Evolutionary conservation across 2,329 filamentous ascomycete species (phyloP), one percentile per base, ranked within the genome.

Genomic region (Diaporthe sp.): DNA sequence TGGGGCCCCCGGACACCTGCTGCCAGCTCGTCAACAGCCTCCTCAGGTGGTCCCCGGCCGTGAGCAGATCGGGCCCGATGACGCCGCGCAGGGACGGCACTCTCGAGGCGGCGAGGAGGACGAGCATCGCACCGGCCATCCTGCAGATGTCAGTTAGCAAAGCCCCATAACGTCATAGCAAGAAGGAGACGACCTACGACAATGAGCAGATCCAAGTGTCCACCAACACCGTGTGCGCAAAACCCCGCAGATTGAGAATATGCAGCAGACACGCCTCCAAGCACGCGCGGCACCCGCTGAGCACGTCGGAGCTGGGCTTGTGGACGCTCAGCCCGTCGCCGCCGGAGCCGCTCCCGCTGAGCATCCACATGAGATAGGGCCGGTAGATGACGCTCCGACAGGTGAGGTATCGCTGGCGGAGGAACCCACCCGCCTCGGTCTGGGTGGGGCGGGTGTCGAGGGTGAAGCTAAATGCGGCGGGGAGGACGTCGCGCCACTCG

Each of bases 121-220:
- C 84, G 4, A 88, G 83, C 87, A 88, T 89, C 4, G 86, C 86
- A 0, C 85, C 85, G 0, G 87, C 86, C 87, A 88, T 88, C 0
- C 87, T 88, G 37, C 6, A 19, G 4, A 8, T 62, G 61, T 4
- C n/a, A 55, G 15, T 53, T 4, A 53, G 62, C 3, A 25, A 58
- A 68, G 6, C 25, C 0, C 3, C 2, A 22, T 5, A 13, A 58
- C 6, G 37, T 51, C 4, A 5, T 5, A 13, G 17, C 7, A 13
- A 31, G 53, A 39, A 25, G 19, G 25, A 4, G 17, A 4, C 4
- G 1, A 83, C 86, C 79, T 81, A 89, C 87, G 87, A 89, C 0
- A 90, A 78, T 0, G 87, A 88, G 61, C 88, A 90, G 31, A 89
- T 89, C 88, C 88, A 90, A 0, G 87, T 88, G 77, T 90, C 88